Conservation (phyloP, 257 asterid genomes). For the Solanum sejunctum region DNA sequence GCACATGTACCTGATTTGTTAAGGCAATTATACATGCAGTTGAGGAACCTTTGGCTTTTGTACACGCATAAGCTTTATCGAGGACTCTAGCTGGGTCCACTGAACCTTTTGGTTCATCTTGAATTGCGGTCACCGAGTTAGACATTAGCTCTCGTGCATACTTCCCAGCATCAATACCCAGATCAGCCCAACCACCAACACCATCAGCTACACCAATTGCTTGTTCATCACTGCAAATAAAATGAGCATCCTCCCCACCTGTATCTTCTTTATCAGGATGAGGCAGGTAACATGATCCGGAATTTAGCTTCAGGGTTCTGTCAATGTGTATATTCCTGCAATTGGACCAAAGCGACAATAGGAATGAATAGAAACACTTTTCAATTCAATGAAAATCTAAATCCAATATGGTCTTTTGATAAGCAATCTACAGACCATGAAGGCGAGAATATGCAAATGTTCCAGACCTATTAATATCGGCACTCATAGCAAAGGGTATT, state of each 20-base stretch:
- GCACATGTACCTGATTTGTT: slow-evolving; percentile 51
- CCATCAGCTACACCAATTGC: slow-evolving; percentile 99
- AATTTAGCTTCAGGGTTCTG: slow-evolving; percentile 62
- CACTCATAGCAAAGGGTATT: background rate
- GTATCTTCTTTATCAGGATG: slow-evolving; percentile 98
- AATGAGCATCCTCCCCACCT: slow-evolving; percentile 98
- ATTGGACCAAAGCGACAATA: background rate
- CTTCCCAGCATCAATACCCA: slow-evolving; percentile 71
- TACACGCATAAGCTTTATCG: slow-evolving; percentile 68
- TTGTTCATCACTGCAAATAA: slow-evolving; percentile 64
- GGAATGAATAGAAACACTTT: background rate
- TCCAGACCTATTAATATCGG: background rate
- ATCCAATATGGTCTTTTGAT: background rate
- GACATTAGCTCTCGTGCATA: slow-evolving; percentile 96
- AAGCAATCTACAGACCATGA: background rate
- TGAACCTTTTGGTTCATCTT: slow-evolving; percentile 69
- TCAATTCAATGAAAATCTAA: background rate
- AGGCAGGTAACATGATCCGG: slow-evolving; percentile 88
- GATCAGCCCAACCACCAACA: slow-evolving; percentile 98
- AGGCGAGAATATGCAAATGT: background rate
- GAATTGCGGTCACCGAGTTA: slow-evolving; percentile 62
- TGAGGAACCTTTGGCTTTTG: slow-evolving; percentile 81
- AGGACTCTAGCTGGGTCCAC: slow-evolving; percentile 82
- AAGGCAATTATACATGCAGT: slow-evolving; percentile 96
- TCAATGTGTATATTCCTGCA: slow-evolving; percentile 39